Evolutionary conservation across 768 basidiomycete genomes (phyloP).

Genomic region (Trametes coccinea): DNA sequence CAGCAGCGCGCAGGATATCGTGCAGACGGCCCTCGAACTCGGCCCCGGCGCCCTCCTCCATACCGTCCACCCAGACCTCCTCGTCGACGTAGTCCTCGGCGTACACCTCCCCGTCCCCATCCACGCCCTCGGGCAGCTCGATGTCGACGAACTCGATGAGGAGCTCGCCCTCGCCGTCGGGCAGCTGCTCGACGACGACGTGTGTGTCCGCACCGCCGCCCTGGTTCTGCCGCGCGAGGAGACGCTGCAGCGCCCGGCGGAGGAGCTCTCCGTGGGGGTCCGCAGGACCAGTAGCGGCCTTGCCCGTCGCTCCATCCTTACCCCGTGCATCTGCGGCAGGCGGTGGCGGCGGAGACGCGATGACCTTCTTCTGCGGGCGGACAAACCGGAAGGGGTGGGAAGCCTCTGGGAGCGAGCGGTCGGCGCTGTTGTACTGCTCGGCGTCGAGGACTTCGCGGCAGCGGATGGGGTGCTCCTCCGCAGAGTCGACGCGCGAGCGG

Average conservation of each 20-base stretch:
- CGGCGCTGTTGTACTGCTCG: slow-evolving; percentile 27
- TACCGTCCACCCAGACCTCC: slow-evolving; percentile 46
- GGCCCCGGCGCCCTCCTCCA: slow-evolving; percentile 27
- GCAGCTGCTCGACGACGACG: slow-evolving; percentile 23
- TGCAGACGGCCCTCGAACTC: slow-evolving; percentile 15
- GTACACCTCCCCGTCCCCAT: slow-evolving; percentile 44
- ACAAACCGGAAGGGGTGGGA: slow-evolving; percentile 58
- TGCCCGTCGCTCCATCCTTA: not conserved
- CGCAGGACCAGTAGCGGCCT: not conserved
- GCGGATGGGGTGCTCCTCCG: slow-evolving; percentile 68
- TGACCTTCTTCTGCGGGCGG: slow-evolving; percentile 47
- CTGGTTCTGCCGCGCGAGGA: slow-evolving; percentile 18
- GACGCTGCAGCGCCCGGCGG: slow-evolving; percentile 26
- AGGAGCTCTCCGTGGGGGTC: slow-evolving; percentile 17
- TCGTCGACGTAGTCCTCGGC: slow-evolving; percentile 22
- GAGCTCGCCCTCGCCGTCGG: slow-evolving; percentile 28
- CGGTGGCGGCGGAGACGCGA: slow-evolving; percentile 39
- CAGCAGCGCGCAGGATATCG: slow-evolving; percentile 26
- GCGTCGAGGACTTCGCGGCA: slow-evolving; percentile 71
- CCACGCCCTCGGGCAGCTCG: slow-evolving; percentile 29
- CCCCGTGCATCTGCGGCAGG: slow-evolving; percentile 1
- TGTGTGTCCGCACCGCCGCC: slow-evolving; percentile 14
- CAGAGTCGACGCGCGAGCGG: slow-evolving; percentile 66
- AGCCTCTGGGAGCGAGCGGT: slow-evolving; percentile 43
- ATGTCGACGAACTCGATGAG: slow-evolving; percentile 28